Base-by-base conservation (phyloP, 2,329 filamentous ascomycete genomes). In the Thelonectria blattea region DNA sequence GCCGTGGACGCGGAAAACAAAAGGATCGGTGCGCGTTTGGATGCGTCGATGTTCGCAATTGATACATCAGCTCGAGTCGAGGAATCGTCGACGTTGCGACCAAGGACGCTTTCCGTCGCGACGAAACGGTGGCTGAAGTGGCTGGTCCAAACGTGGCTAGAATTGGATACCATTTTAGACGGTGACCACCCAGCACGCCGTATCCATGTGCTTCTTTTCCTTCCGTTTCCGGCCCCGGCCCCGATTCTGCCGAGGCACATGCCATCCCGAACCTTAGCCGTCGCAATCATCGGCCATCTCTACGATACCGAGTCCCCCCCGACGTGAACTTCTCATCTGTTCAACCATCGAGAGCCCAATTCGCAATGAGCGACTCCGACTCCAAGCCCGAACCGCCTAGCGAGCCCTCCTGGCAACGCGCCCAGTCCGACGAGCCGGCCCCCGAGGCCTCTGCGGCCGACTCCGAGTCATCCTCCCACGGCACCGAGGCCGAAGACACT, bases 381-480 rank as follows among this genome's bases (percentile, higher is more conserved):
- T 66, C 72, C 6, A 72, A 67, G 22, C 30, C 64, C 22, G 56
- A 59, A 17, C 48, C 63, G 24, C 62, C 72, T 15, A 65, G 62
- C 57, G 71, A 72, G n/a, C 75, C 75, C 17, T 63, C 64, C 45
- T 76, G 73, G 75, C 74, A 75, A 65, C 74, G 67, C 55, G 63
- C 58, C 27, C 59, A 64, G 18, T 52, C 63, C 27, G 58, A 65
- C 45, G 52, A 65, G 10, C 63, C 62, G 56, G 57, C 51, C 52
- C 52, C 57, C 52, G 58, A 67, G 24, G 60, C 61, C 37, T 8
- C 34, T 12, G 62, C 20, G 41, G 57, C 52, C 64, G 73, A 57
- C 41, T 58, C 52, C 63, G 73, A 57, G 41, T 62, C 66, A 34
- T 58, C 60, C 18, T 30, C 61, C 45, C 27, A 43, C 27, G 22